A percentile compares a stretch with the other conserved stretches of the same genome.
These are phyloP conservation scores for Platanthera guangdongensis DNA, from an alignment of 106 monocot species.

Conservation along the genomic window DNA sequence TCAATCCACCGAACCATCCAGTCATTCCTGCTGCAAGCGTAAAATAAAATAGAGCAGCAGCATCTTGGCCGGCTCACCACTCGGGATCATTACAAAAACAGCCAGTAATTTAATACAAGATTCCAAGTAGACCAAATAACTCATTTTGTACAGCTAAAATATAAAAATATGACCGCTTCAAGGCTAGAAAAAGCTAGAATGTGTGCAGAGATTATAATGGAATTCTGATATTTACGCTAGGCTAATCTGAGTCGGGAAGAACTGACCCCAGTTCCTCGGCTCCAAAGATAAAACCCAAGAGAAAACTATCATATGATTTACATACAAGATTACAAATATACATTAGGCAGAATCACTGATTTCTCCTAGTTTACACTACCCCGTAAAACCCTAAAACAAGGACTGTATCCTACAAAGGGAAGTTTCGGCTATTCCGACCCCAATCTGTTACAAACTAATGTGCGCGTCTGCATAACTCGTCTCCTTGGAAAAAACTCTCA, in stretches of 20 bases:
- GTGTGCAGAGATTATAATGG: not conserved
- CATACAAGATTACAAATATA: conserved; percentile 8
- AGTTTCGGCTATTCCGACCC: not conserved
- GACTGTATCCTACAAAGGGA: not conserved
- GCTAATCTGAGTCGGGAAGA: not conserved
- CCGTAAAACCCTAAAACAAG: not conserved
- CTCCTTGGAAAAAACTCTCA: not conserved
- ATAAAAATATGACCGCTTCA: not conserved
- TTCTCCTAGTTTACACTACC: not conserved
- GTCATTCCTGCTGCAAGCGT: too few relatives aligned
- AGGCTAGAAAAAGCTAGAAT: not conserved
- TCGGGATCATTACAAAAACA: too few relatives aligned
- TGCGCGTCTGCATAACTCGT: not conserved
- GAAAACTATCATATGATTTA: not conserved
- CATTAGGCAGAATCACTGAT: not conserved
- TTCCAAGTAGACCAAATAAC: too few relatives aligned
- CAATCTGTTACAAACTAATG: not conserved
- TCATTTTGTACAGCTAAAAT: too few relatives aligned
- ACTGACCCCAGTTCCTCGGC: not conserved
- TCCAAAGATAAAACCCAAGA: not conserved
- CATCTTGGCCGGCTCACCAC: too few relatives aligned
- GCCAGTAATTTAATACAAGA: too few relatives aligned
- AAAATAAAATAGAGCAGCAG: too few relatives aligned
- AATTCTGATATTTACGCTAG: not conserved
- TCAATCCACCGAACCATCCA: too few relatives aligned